Evolutionary conservation across 768 basidiomycete species (phyloP).

Genomic region (Lactifluus piperatus): DNA sequence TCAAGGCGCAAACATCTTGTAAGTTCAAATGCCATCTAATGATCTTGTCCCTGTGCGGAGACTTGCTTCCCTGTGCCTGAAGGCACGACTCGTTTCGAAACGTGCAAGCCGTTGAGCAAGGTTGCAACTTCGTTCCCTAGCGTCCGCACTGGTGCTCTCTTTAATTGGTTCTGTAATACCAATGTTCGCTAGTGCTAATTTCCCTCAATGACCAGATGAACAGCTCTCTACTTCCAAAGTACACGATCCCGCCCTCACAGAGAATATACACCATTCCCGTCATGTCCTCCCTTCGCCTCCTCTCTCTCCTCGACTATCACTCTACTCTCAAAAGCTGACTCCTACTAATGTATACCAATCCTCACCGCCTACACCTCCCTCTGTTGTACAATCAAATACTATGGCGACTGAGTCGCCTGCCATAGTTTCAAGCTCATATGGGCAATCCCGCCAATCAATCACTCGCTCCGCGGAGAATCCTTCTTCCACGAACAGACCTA

Average conservation of each 20-base stretch:
- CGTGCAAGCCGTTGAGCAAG: background rate
- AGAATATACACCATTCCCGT: background rate
- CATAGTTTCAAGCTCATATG: background rate
- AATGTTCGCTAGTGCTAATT: background rate
- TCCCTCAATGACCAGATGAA: background rate
- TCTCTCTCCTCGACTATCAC: background rate
- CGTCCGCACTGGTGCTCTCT: background rate
- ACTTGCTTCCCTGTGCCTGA: background rate
- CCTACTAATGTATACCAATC: background rate
- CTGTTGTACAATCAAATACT: background rate
- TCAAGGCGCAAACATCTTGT: background rate
- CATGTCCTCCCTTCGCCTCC: constrained; percentile 11
- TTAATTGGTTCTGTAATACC: background rate
- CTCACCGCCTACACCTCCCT: background rate
- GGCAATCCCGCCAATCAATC: background rate
- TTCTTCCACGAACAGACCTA: background rate
- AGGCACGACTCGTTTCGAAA: background rate
- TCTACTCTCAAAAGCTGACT: background rate
- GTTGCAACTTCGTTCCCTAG: background rate
- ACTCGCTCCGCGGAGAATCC: background rate
- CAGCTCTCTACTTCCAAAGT: background rate
- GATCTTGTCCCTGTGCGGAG: background rate
- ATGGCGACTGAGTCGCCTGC: background rate
- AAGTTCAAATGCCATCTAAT: constrained; percentile 3
- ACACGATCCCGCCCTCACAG: background rate